Evolutionary conservation across 116 monocot species (phyloP).

Genomic region (Iris pallida): DNA sequence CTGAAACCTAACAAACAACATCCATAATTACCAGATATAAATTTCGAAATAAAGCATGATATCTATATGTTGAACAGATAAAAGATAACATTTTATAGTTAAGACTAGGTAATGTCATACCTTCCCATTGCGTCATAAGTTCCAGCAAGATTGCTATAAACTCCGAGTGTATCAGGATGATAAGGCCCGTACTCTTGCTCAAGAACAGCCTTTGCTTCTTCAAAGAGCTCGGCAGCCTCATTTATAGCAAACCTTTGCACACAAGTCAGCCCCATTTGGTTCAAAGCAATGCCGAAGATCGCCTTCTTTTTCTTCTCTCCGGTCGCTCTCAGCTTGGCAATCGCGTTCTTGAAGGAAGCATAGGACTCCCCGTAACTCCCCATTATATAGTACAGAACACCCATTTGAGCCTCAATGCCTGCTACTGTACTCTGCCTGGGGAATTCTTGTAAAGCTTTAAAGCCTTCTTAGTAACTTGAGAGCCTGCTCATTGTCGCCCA

Average conservation of each 20-base stretch:
- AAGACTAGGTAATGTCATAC: conserved; percentile 16
- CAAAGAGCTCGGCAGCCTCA: conserved; percentile 68
- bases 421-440: conserved; percentile 66
- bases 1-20: no score
- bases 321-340: conserved; percentile 44
- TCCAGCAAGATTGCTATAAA: conserved; percentile 76
- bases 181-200: conserved; percentile 69
- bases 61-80: no score
- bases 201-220: conserved; percentile 55
- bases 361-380: conserved; percentile 62
- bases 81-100: no score
- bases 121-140: conserved; percentile 86
- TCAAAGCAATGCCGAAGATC: conserved; percentile 66
- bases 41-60: no score
- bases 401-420: conserved; percentile 75
- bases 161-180: conserved; percentile 72
- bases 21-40: no score
- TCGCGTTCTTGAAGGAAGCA: conserved; percentile 48
- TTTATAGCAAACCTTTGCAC: conserved; percentile 56
- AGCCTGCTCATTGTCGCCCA: conserved; percentile 66
- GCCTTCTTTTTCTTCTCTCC: conserved; percentile 69
- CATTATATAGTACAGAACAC: conserved; percentile 60
- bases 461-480: conserved; percentile 65
- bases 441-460: conserved; percentile 62
- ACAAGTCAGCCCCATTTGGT: conserved; percentile 75